A percentile compares a stretch with the other conserved stretches of the same genome.
phyloP scores from a whole-genome alignment of 768 basidiomycete genomes.

The Phylloporus rhodoxanthus region DNA sequence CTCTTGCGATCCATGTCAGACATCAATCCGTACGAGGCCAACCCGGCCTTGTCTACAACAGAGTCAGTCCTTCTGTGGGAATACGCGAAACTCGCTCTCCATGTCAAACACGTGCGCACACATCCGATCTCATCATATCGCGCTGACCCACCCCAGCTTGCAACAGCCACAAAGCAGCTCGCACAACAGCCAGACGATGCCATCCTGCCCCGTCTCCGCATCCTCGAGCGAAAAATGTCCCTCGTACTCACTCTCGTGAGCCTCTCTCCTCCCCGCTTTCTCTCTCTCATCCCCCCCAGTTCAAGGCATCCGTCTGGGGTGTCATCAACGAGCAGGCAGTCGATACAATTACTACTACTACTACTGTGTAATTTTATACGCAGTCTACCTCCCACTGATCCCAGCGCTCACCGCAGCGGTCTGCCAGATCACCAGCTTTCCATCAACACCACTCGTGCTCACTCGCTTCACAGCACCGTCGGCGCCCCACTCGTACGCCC shows the following conservation, averaged over 20 bases:
- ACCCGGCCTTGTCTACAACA: constrained; percentile 57
- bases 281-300: constrained; percentile 41
- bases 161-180: constrained; percentile 60
- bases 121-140: not conserved
- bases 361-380: constrained; percentile 7
- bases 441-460: constrained; percentile 92
- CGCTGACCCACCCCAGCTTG: constrained; percentile 41
- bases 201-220: constrained; percentile 68
- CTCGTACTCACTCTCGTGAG: constrained; percentile 84
- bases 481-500: constrained; percentile 56
- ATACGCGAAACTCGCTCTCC: constrained; percentile 80
- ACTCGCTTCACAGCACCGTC: constrained; percentile 63
- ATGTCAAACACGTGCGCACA: constrained; percentile 60
- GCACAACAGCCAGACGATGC: constrained; percentile 72
- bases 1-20: not conserved
- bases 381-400: constrained; percentile 41
- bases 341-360: constrained; percentile 18
- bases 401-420: constrained; percentile 47
- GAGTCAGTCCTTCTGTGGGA: constrained; percentile 89
- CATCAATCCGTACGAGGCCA: constrained; percentile 67
- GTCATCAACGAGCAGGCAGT: constrained; percentile 71
- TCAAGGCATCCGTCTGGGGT: constrained; percentile 95
- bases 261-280: not conserved
- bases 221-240: constrained; percentile 91
- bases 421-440: constrained; percentile 88